These are phyloP conservation scores for Entomortierella beljakovae DNA, from an alignment of 192 early-diverging fungal genomes.

Conservation along the genomic window DNA sequence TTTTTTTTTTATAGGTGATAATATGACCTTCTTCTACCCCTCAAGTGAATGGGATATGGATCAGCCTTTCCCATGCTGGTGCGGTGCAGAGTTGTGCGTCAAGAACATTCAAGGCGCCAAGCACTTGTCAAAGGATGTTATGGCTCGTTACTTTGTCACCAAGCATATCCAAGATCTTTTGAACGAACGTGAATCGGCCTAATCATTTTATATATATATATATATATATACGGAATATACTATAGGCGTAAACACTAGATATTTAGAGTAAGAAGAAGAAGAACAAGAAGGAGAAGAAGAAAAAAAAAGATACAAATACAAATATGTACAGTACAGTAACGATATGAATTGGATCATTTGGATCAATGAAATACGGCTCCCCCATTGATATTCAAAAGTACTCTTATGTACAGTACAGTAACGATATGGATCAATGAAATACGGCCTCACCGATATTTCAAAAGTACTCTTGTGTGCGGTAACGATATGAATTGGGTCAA, in stretches of 20 bases:
- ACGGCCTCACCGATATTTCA: too few species aligned
- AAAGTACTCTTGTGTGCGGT: too few species aligned
- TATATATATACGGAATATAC: too few species aligned
- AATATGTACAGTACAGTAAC: background rate
- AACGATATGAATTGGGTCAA: too few species aligned
- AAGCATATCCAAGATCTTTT: conserved; percentile 62
- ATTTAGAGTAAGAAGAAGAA: too few species aligned
- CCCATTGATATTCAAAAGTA: too few species aligned
- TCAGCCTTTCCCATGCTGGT: conserved; percentile 71
- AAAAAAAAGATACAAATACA: background rate
- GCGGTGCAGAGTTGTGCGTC: conserved; percentile 62
- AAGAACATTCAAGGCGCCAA: conserved; percentile 63
- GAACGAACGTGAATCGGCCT: conserved; percentile 22
- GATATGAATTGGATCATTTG: too few species aligned
- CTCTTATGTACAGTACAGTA: too few species aligned
- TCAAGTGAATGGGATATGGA: conserved; percentile 77
- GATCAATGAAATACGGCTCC: too few species aligned
- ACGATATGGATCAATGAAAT: too few species aligned
- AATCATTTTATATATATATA: too few species aligned
- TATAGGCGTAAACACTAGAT: too few species aligned
- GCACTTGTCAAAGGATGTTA: conserved; percentile 50
- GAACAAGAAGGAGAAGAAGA: background rate
- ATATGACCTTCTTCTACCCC: conserved; percentile 69
- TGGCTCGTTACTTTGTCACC: conserved; percentile 57
- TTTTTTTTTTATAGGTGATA: conserved; percentile 44